These are phyloP conservation scores for Aspergillus jensenii DNA, from an alignment of 2,329 filamentous ascomycete species.

Conservation along the genomic window DNA sequence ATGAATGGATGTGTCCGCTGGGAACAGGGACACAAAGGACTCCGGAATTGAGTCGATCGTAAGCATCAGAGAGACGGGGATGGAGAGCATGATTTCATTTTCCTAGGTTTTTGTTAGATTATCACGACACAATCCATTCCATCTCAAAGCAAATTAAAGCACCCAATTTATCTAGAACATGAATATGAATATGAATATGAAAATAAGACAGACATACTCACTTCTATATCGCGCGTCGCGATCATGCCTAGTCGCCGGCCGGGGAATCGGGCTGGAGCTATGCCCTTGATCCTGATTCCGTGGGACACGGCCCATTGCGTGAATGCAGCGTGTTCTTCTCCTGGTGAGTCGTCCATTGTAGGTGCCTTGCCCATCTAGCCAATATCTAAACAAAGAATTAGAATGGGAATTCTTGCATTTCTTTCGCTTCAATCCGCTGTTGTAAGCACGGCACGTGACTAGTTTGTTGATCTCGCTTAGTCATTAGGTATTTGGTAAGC, in stretches of 20 bases:
- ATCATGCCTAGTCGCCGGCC: slow-evolving; percentile 75
- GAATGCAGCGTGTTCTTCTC: slow-evolving; percentile 49
- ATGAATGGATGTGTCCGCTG: slow-evolving; percentile 62
- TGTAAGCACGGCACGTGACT: no score
- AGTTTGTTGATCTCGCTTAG: no score
- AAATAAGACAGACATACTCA: slow-evolving; percentile 31
- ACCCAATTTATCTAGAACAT: slow-evolving; percentile 22
- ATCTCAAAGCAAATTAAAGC: no score
- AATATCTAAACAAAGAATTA: no score
- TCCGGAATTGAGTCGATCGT: slow-evolving; percentile 61
- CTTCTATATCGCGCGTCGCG: slow-evolving; percentile 64
- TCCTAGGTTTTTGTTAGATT: slow-evolving; percentile 30
- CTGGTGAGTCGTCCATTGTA: slow-evolving; percentile 13
- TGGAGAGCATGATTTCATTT: slow-evolving; percentile 60
- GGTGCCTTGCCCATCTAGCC: no score
- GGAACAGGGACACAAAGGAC: slow-evolving; percentile 52
- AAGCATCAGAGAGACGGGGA: slow-evolving; percentile 63
- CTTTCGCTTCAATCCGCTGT: no score
- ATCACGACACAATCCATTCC: no score
- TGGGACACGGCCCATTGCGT: slow-evolving; percentile 64
- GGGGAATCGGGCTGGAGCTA: slow-evolving; percentile 65
- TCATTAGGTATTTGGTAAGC: no score
- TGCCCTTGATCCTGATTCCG: slow-evolving; percentile 66
- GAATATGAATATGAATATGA: neutral
- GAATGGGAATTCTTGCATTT: no score